phyloP scores from a whole-genome alignment of 1,284 basidiomycete species.

The Rhodotorula sp. region DNA sequence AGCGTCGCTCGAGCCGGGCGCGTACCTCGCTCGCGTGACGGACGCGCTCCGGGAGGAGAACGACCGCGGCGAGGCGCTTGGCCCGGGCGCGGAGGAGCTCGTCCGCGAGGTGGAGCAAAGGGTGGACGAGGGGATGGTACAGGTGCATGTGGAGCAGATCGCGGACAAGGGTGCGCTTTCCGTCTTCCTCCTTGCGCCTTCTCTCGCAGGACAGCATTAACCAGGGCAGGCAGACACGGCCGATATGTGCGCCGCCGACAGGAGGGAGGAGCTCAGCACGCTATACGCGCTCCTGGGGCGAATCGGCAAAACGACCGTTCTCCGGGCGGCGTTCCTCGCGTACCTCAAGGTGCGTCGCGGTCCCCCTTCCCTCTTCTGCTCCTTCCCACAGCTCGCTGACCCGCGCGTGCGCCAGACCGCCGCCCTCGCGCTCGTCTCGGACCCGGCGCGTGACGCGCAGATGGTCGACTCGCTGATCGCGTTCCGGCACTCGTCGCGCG shows the following conservation, averaged over 20 bases:
- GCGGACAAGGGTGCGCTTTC: constrained; percentile 34
- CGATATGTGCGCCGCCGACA: constrained; percentile 21
- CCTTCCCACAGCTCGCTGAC: background rate
- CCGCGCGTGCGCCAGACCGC: constrained; percentile 52
- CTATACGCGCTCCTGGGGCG: constrained; percentile 68
- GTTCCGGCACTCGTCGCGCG: constrained; percentile 67
- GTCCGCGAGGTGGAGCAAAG: constrained; percentile 27
- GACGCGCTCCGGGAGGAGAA: constrained; percentile 61
- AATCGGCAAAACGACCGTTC: constrained; percentile 60
- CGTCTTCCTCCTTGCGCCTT: background rate
- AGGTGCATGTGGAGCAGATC: constrained; percentile 38
- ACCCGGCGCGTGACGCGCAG: constrained; percentile 62
- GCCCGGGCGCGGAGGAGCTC: constrained; percentile 28
- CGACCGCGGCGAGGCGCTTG: constrained; percentile 58
- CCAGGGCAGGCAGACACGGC: constrained; percentile 23
- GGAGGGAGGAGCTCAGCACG: constrained; percentile 56
- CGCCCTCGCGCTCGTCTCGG: constrained; percentile 60
- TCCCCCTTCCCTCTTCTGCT: background rate
- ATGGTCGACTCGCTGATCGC: constrained; percentile 77
- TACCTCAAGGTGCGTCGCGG: constrained; percentile 55
- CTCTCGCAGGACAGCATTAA: background rate
- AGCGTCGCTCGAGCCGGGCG: constrained; percentile 33
- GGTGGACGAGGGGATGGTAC: constrained; percentile 42
- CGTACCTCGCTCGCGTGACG: constrained; percentile 61
- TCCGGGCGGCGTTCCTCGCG: constrained; percentile 66